These are phyloP conservation scores for Moesziomyces sp. DNA, from an alignment of 1,284 basidiomycete genomes.

Conservation along the genomic window DNA sequence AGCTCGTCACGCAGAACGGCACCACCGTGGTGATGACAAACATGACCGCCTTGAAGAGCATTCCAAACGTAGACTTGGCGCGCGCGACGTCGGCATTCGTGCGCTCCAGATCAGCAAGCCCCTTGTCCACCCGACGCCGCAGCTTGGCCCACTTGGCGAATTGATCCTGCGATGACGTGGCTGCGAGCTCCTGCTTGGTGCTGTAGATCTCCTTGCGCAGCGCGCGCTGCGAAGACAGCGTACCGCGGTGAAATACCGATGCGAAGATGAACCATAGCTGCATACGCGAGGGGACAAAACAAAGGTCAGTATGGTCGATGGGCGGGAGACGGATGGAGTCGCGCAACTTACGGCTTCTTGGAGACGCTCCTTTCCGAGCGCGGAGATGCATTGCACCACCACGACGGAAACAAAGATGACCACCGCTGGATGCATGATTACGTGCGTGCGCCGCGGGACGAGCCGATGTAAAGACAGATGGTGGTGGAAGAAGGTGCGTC, in stretches of 20 bases:
- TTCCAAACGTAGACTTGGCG: slow-evolving; percentile 41
- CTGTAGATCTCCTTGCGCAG: slow-evolving; percentile 65
- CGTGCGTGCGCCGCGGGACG: background rate
- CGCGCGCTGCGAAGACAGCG: slow-evolving; percentile 28
- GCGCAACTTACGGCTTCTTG: slow-evolving; percentile 27
- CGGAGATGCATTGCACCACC: slow-evolving; percentile 31
- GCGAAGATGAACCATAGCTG: slow-evolving; percentile 38
- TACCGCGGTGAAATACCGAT: slow-evolving; percentile 42
- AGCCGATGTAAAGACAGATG: background rate
- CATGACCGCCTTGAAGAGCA: slow-evolving; percentile 57
- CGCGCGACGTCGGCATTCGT: slow-evolving; percentile 70
- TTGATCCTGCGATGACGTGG: slow-evolving; percentile 94
- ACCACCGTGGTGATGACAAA: slow-evolving; percentile 59
- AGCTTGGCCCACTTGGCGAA: slow-evolving; percentile 99
- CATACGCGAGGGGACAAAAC: background rate
- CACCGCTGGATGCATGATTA: slow-evolving; percentile 55
- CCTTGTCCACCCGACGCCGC: slow-evolving; percentile 89
- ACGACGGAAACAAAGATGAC: slow-evolving; percentile 52
- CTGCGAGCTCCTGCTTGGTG: slow-evolving; percentile 84
- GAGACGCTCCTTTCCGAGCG: slow-evolving; percentile 47
- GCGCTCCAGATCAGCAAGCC: slow-evolving; percentile 89
- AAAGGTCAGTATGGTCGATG: background rate
- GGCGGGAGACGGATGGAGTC: no score
- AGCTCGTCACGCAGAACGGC: slow-evolving; percentile 62
- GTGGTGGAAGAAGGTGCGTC: slow-evolving; percentile 9